These are phyloP conservation scores for Aciculoconidium aculeatum DNA, from an alignment of 805 yeast species.

Conservation along the genomic window DNA sequence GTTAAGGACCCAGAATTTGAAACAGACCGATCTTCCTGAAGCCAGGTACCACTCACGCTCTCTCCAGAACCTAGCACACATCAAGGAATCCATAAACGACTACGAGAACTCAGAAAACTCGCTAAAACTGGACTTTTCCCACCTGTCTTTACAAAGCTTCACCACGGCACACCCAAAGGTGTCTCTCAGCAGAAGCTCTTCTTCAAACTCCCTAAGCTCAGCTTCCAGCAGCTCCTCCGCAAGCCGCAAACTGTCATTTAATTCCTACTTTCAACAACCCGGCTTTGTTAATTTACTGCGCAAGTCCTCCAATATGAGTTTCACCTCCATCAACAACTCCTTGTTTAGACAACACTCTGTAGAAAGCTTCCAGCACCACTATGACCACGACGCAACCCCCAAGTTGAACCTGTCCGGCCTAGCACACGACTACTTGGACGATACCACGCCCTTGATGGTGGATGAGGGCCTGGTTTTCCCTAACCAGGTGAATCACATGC, in stretches of 20 bases:
- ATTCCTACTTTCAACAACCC: constrained; percentile 4
- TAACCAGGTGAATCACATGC: constrained; percentile 7
- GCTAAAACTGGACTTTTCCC: no score
- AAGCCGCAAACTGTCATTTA: constrained; percentile 3
- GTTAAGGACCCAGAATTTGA: no score
- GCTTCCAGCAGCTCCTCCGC: no score
- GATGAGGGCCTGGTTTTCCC: constrained; percentile 7
- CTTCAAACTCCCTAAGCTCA: no score
- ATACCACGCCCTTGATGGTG: constrained; percentile 23
- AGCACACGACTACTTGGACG: constrained; percentile 15
- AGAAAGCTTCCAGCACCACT: constrained; percentile 2
- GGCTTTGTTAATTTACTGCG: constrained; percentile 2
- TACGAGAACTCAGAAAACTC: no score
- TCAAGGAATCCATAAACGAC: no score
- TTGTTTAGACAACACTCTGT: constrained; percentile 16
- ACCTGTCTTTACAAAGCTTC: no score
- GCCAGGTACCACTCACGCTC: no score
- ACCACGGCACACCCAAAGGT: no score
- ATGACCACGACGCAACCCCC: constrained; percentile 26
- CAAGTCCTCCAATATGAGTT: constrained; percentile 19
- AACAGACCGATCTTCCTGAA: no score
- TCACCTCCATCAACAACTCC: constrained; percentile 29
- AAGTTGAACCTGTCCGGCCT: constrained; percentile 12
- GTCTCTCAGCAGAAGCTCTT: no score
- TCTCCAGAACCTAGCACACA: no score